Evolutionary conservation across 2,329 filamentous ascomycete genomes (phyloP).

Genomic region (Colletotrichum lini): DNA sequence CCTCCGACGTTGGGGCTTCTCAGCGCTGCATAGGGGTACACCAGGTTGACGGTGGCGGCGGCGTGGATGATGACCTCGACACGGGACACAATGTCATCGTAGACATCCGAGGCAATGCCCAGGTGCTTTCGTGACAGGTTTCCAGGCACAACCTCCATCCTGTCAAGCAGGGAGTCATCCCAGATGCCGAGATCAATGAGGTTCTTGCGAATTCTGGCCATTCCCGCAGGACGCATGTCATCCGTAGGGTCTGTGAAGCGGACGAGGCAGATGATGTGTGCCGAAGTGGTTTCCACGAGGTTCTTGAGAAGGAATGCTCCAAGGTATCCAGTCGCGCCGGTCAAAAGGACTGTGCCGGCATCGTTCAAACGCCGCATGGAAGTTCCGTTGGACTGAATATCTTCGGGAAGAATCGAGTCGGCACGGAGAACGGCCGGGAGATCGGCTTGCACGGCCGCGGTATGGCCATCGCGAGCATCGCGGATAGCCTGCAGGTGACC

Average conservation of each 20-base stretch:
- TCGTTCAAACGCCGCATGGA: slow-evolving; percentile 73
- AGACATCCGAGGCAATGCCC: slow-evolving; percentile 76
- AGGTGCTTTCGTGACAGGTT: slow-evolving; percentile 79
- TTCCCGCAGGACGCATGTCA: slow-evolving; percentile 75
- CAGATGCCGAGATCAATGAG: slow-evolving; percentile 84
- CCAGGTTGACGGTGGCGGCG: slow-evolving; percentile 83
- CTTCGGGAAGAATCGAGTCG: slow-evolving; percentile 77
- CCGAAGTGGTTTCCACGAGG: slow-evolving; percentile 77
- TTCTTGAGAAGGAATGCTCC: slow-evolving; percentile 81
- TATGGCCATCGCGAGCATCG: slow-evolving; percentile 79
- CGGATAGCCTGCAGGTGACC: slow-evolving; percentile 82
- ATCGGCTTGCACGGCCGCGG: slow-evolving; percentile 82
- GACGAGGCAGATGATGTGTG: slow-evolving; percentile 80
- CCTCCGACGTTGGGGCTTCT: slow-evolving; percentile 83
- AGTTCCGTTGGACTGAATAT: slow-evolving; percentile 72
- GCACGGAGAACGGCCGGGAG: slow-evolving; percentile 77
- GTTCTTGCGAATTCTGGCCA: slow-evolving; percentile 81
- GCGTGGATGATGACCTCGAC: slow-evolving; percentile 84
- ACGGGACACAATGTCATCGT: slow-evolving; percentile 74
- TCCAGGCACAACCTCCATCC: slow-evolving; percentile 81
- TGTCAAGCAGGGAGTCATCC: slow-evolving; percentile 83
- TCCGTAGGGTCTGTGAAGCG: slow-evolving; percentile 78
- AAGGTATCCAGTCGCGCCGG: slow-evolving; percentile 82
- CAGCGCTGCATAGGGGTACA: slow-evolving; percentile 85
- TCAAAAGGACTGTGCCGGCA: slow-evolving; percentile 79